Base-by-base conservation (phyloP, 805 yeast species). In the Pichia membranifaciens region DNA sequence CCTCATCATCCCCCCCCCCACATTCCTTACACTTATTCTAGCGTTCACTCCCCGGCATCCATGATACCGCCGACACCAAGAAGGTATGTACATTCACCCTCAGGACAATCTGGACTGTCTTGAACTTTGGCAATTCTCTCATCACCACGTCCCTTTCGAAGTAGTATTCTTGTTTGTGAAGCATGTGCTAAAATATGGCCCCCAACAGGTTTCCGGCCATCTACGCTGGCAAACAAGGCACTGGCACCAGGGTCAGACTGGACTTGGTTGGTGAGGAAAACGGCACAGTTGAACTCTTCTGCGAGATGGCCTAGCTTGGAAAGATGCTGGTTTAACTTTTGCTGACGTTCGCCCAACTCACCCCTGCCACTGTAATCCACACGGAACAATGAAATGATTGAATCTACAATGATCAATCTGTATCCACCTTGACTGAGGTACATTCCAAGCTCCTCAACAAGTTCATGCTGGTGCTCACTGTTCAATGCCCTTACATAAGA, bases 221-320 rank as follows among this genome's bases (percentile, higher is more conserved):
- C 91, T 8, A 88, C 89, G 44, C 86, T 75, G 28, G 84, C 88
- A 76, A 85, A 84, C 20, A 81, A 68, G 0, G 89, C 82, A 54
- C 82, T 78, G 1, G 91, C 93, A 51, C 89, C 91, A 5, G 89
- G 91, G 61, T 85, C 91, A 7, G 89, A 84, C 52, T 84, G 91
- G 15, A 84, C 89, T 60, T 84, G 91, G 55, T 84, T 84, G 1
- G 82, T 78, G 68, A 84, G 76, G 45, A 84, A 81, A 0, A 84
- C 84, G 0, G 91, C 91, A 44, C 83, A 71, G 45, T 87, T 87
- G 62, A 79, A 84, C 58, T 84, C 91, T 58, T 84, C 91, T 0
- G 90, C 85, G 45, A 84, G 66, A 54, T 89, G 68, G 48, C 70
- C 74, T 43, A 78, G 61, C 48, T 71, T 69, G 6, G 76, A 70